Evolutionary conservation across 1,284 basidiomycete species (phyloP).

Genomic region (Pyrrhoderma lamaoense): DNA sequence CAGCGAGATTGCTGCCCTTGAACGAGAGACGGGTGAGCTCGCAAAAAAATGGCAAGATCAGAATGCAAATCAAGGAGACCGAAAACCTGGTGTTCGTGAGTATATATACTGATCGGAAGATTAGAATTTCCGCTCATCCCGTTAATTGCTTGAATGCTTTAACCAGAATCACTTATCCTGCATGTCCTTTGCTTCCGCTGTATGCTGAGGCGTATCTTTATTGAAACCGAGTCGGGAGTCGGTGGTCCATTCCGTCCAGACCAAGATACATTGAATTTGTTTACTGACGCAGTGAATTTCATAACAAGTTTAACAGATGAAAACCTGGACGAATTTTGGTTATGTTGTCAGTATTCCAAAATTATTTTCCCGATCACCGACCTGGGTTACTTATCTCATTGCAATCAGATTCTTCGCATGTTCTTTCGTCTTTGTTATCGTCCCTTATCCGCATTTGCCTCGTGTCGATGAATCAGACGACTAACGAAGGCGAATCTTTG

Average conservation of each 20-base stretch:
- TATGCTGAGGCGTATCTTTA: constrained; percentile 24
- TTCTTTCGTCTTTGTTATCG: constrained; percentile 23
- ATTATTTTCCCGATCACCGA: not conserved
- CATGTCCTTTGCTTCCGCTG: constrained; percentile 23
- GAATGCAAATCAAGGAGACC: constrained; percentile 12
- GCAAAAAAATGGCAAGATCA: constrained; percentile 14
- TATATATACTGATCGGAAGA: not conserved
- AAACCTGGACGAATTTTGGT: constrained; percentile 23
- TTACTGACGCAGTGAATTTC: constrained; percentile 23
- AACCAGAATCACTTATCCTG: constrained; percentile 21
- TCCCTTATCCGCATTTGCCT: constrained; percentile 24
- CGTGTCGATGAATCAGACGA: constrained; percentile 18
- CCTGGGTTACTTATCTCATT: not conserved
- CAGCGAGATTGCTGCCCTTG: constrained; percentile 22
- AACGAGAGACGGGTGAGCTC: constrained; percentile 15
- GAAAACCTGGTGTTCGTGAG: constrained; percentile 17
- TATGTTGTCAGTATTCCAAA: constrained; percentile 19
- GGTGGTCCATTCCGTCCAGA: constrained; percentile 25
- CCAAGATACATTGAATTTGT: constrained; percentile 22
- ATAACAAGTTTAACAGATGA: constrained; percentile 20
- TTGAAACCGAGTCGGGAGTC: constrained; percentile 23
- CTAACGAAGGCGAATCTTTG: not conserved
- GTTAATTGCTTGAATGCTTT: not conserved
- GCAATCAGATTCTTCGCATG: constrained; percentile 22
- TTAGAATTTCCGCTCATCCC: not conserved